Conservation (phyloP, 108 stramenopile genomes). For the Fistulifera pelliculosa region DNA sequence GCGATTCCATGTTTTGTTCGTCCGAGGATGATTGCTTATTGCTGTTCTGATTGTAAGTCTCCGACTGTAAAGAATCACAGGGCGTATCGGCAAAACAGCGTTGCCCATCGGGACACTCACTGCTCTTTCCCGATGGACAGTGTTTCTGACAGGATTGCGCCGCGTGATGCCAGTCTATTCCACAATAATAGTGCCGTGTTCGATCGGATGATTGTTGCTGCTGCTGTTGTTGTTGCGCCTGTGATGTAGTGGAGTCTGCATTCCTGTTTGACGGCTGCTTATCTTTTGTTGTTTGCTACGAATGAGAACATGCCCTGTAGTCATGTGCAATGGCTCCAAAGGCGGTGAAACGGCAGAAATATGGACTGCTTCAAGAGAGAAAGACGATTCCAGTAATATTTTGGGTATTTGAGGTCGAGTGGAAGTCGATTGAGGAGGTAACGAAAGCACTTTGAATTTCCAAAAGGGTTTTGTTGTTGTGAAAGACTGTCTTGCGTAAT, state of each 20-base stretch:
- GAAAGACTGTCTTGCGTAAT: constrained; percentile 7
- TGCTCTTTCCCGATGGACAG: constrained; percentile 51
- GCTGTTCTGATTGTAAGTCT: constrained; percentile 12
- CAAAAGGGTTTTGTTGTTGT: too few relatives aligned
- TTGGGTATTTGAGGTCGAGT: constrained; percentile 60
- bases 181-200: constrained; percentile 73
- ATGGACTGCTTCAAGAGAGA: constrained; percentile 8
- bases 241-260: neutral
- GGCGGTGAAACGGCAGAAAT: neutral
- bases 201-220: constrained; percentile 24
- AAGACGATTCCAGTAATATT: constrained; percentile 23
- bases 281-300: too few relatives aligned
- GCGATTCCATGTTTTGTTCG: constrained; percentile 2
- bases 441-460: constrained; percentile 46
- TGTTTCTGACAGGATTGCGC: constrained; percentile 46
- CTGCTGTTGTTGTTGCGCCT: constrained; percentile 8
- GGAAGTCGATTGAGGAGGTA: constrained; percentile 18
- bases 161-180: constrained; percentile 81
- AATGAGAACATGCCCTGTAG: constrained; percentile 34
- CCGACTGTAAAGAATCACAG: constrained; percentile 38
- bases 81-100: constrained; percentile 80
- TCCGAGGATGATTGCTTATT: constrained; percentile 2
- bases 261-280: neutral
- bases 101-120: constrained; percentile 63
- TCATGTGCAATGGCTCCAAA: constrained; percentile 24